These are phyloP conservation scores for Gymnopilus dilepis DNA, from an alignment of 768 basidiomycete species.

Conservation along the genomic window DNA sequence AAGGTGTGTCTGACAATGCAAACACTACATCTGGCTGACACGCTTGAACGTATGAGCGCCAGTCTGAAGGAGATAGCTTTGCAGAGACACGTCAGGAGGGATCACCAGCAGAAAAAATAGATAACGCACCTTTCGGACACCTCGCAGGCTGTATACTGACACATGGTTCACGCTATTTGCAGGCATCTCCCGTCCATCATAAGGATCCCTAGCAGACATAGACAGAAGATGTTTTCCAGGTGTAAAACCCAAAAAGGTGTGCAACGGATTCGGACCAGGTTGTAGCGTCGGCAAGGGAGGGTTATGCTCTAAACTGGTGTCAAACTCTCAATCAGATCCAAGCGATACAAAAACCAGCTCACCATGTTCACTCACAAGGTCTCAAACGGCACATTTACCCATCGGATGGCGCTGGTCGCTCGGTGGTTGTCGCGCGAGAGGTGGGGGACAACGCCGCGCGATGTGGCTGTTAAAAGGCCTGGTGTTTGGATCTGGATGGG, in stretches of 20 bases:
- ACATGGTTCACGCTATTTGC: slow-evolving; percentile 67
- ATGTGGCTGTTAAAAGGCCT: slow-evolving; percentile 62
- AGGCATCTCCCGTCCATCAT: slow-evolving; percentile 70
- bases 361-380: slow-evolving; percentile 64
- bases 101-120: neutral
- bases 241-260: slow-evolving; percentile 65
- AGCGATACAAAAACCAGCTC: neutral
- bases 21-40: slow-evolving; percentile 74
- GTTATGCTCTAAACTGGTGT: slow-evolving; percentile 60
- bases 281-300: slow-evolving; percentile 73
- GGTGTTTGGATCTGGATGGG: slow-evolving; percentile 61
- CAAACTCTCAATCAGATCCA: slow-evolving; percentile 8
- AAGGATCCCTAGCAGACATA: slow-evolving; percentile 68
- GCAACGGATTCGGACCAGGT: slow-evolving; percentile 57
- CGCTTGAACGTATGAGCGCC: slow-evolving; percentile 55
- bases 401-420: slow-evolving; percentile 54
- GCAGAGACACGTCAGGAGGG: neutral
- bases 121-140: slow-evolving; percentile 67
- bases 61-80: slow-evolving; percentile 61
- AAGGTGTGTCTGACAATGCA: slow-evolving; percentile 73
- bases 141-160: slow-evolving; percentile 63
- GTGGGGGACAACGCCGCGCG: slow-evolving; percentile 78
- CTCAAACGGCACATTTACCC: slow-evolving; percentile 79
- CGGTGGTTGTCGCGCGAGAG: slow-evolving; percentile 66
- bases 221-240: slow-evolving; percentile 55